phyloP scores from a whole-genome alignment of 495 filamentous ascomycete species.

The Daldinia grandis region DNA sequence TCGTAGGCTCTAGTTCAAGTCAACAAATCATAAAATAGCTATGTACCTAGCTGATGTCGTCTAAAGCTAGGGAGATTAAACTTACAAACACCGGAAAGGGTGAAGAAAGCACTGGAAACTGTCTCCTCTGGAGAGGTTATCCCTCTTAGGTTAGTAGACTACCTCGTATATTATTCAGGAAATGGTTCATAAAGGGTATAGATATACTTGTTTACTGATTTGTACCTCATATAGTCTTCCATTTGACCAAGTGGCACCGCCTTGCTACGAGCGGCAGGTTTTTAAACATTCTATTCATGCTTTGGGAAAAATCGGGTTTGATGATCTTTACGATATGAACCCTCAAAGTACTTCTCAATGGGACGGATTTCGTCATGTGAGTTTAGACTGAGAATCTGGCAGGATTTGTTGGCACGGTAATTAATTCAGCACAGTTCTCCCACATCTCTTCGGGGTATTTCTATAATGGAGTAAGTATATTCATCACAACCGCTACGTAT shows the following conservation, averaged over 20 bases:
- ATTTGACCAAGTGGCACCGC: constrained; percentile 57
- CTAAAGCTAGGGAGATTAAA: constrained; percentile 56
- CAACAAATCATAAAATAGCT: not conserved
- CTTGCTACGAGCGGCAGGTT: constrained; percentile 48
- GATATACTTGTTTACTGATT: constrained; percentile 1
- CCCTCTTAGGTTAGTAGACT: constrained; percentile 53
- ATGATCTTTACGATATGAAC: constrained; percentile 72
- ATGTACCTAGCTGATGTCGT: not conserved
- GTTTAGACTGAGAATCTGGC: not conserved
- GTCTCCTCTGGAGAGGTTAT: constrained; percentile 55
- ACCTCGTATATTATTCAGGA: not conserved
- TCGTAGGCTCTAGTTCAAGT: not conserved
- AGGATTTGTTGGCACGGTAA: not conserved
- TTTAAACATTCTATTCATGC: constrained; percentile 57
- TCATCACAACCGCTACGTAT: not conserved
- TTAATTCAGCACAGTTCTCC: constrained; percentile 41
- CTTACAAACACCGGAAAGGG: constrained; percentile 59
- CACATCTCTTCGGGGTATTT: constrained; percentile 54
- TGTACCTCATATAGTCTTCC: constrained; percentile 59
- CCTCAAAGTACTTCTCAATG: constrained; percentile 75
- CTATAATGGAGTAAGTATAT: constrained; percentile 58
- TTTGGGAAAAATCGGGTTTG: constrained; percentile 61
- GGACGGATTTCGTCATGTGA: constrained; percentile 73
- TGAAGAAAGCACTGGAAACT: constrained; percentile 56
- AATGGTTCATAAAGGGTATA: not conserved